Conservation (phyloP, 1,284 basidiomycete species). For the Cerioporus squamosus region DNA sequence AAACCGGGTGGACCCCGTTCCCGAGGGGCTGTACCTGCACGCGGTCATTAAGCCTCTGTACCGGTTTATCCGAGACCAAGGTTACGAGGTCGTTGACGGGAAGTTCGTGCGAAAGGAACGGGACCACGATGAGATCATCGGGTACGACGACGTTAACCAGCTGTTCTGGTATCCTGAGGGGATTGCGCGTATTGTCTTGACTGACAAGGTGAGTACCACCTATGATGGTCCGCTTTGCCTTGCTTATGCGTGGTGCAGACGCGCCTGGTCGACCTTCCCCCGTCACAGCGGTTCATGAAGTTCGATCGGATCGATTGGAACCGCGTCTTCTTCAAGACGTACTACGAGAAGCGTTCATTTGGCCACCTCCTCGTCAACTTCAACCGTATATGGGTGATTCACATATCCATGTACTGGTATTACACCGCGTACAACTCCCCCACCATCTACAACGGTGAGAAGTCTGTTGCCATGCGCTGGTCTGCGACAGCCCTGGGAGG, state of each 20-base stretch:
- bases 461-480: constrained; percentile 80
- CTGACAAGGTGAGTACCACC: constrained; percentile 72
- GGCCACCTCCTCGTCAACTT: constrained; percentile 96
- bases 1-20: constrained; percentile 90
- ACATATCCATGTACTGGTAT: constrained; percentile 91
- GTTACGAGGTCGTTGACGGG: constrained; percentile 96
- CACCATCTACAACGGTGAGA: constrained; percentile 69
- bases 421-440: constrained; percentile 96
- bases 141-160: constrained; percentile 99
- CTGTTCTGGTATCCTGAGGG: constrained; percentile 99
- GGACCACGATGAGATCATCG: constrained; percentile 96
- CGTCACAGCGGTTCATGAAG: constrained; percentile 91
- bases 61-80: constrained; percentile 96
- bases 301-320: constrained; percentile 96
- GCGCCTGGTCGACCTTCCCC: constrained; percentile 87
- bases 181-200: constrained; percentile 88
- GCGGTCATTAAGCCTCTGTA: constrained; percentile 97
- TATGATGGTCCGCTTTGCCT: background rate
- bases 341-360: constrained; percentile 93
- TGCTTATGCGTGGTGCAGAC: constrained; percentile 50
- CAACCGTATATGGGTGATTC: constrained; percentile 97
- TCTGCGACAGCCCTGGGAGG: constrained; percentile 90
- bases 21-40: constrained; percentile 93
- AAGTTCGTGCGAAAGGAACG: constrained; percentile 93
- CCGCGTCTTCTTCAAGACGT: constrained; percentile 95